phyloP scores from a whole-genome alignment of 1,284 basidiomycete species.

The Naganishia cerealis region DNA sequence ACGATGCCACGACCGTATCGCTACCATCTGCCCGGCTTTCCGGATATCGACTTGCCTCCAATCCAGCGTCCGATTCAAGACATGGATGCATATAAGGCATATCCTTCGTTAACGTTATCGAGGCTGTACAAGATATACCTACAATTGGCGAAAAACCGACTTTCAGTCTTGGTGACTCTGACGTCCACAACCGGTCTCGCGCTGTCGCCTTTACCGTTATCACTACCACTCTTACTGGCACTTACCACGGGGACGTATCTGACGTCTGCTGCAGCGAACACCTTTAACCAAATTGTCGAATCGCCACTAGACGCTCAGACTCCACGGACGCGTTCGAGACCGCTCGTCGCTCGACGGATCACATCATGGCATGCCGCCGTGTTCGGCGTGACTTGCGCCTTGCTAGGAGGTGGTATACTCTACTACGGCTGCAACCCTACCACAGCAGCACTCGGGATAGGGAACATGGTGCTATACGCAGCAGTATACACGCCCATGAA shows the following conservation, averaged over 20 bases:
- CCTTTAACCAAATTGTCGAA: constrained; percentile 93
- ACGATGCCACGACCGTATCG: constrained; percentile 2
- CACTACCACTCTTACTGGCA: constrained; percentile 77
- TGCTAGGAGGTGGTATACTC: constrained; percentile 74
- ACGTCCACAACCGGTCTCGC: constrained; percentile 92
- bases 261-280: constrained; percentile 89
- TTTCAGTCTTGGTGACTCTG: constrained; percentile 84
- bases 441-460: constrained; percentile 77
- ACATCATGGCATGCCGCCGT: constrained; percentile 78
- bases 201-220: constrained; percentile 79
- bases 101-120: constrained; percentile 2
- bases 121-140: constrained; percentile 70
- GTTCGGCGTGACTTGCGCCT: constrained; percentile 74
- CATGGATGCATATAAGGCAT: constrained; percentile 10
- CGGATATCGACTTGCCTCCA: constrained; percentile 3
- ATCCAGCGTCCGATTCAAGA: constrained; percentile 21
- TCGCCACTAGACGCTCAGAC: constrained; percentile 96
- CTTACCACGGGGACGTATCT: constrained; percentile 86
- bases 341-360: constrained; percentile 81
- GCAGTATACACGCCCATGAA: constrained; percentile 93
- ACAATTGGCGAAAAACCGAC: constrained; percentile 81
- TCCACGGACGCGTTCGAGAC: constrained; percentile 81
- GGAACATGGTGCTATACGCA: constrained; percentile 86
- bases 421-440: constrained; percentile 84
- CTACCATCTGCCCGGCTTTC: constrained; percentile 19